Percentiles rank a stretch among this genome's conserved stretches.
Conservation (phyloP, 83 land plant genomes). For the Isoetes engelmannii region DNA sequence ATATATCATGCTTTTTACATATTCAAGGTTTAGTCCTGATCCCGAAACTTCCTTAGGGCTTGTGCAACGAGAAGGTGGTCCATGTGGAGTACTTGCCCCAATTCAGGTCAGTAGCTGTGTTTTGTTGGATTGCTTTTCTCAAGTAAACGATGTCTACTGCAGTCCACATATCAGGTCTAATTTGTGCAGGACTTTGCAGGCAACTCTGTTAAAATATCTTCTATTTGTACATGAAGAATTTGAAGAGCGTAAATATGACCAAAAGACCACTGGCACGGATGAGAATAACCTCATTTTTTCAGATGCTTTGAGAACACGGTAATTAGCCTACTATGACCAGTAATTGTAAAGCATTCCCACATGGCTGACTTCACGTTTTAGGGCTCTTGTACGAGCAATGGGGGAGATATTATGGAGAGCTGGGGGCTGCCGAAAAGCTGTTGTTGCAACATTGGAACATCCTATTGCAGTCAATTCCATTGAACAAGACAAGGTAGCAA, state of each 20-base stretch:
- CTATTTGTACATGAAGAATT: conserved; percentile 62
- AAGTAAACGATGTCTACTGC: too few relatives aligned
- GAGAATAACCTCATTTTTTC: conserved; percentile 40
- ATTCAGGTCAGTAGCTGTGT: conserved; percentile 55
- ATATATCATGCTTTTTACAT: neutral
- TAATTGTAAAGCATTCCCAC: too few relatives aligned
- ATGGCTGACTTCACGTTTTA: conserved; percentile 13
- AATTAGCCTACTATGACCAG: neutral
- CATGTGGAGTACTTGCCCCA: conserved; percentile 95
- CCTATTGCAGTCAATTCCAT: conserved; percentile 3
- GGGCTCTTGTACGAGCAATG: conserved; percentile 76
- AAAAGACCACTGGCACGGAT: conserved; percentile 9
- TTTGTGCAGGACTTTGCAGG: conserved; percentile 43
- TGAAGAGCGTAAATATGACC: conserved; percentile 21
- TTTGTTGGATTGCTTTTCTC: too few relatives aligned
- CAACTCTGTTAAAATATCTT: conserved; percentile 77
- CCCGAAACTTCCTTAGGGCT: conserved; percentile 87
- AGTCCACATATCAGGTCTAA: neutral
- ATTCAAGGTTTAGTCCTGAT: conserved; percentile 84
- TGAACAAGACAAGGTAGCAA: conserved; percentile 17
- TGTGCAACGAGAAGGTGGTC: conserved; percentile 97
- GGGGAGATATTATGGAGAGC: conserved; percentile 77
- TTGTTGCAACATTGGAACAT: conserved; percentile 59
- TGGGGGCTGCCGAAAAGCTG: conserved; percentile 65
- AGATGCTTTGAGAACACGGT: conserved; percentile 67